A percentile compares a stretch with the other conserved stretches of the same genome.
These are phyloP conservation scores for Leccinellum albellum DNA, from an alignment of 768 basidiomycete genomes.

Conservation along the genomic window DNA sequence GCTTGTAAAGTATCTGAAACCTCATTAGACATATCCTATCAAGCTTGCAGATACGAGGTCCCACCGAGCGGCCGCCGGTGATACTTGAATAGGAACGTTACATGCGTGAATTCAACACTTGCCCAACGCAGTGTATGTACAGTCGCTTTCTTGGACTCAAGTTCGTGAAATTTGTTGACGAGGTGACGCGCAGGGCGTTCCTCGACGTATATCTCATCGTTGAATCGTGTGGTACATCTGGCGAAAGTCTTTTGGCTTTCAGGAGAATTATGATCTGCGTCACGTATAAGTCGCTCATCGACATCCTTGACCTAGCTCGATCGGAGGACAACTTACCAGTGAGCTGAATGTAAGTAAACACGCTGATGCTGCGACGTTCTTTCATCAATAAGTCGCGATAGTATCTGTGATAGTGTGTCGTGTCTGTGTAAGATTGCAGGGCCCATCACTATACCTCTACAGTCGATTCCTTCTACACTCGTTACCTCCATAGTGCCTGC, in stretches of 20 bases:
- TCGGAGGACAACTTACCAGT: background rate
- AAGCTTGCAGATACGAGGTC: too few species aligned
- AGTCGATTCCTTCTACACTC: too few species aligned
- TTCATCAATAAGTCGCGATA: too few species aligned
- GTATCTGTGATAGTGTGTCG: too few species aligned
- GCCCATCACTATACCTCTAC: too few species aligned
- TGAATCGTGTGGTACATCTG: constrained; percentile 3
- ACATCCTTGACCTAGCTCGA: background rate
- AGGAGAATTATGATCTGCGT: constrained; percentile 19
- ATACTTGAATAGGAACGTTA: too few species aligned
- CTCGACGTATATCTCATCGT: too few species aligned
- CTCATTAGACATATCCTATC: too few species aligned
- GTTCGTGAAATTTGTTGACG: constrained; percentile 10
- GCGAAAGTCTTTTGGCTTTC: constrained; percentile 8
- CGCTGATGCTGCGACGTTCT: background rate
- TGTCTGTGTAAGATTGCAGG: too few species aligned
- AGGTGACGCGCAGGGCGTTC: too few species aligned
- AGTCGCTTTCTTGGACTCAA: constrained; percentile 19
- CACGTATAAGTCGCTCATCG: background rate
- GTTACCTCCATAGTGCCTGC: background rate
- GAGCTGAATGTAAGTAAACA: constrained; percentile 8
- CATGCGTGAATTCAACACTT: background rate
- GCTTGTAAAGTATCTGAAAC: too few species aligned
- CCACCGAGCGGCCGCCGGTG: too few species aligned
- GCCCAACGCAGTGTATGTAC: constrained; percentile 19